Percentiles rank a stretch among this genome's conserved stretches.
Conservation (phyloP, 2,329 filamentous ascomycete genomes). For the Beauveria asiatica region DNA sequence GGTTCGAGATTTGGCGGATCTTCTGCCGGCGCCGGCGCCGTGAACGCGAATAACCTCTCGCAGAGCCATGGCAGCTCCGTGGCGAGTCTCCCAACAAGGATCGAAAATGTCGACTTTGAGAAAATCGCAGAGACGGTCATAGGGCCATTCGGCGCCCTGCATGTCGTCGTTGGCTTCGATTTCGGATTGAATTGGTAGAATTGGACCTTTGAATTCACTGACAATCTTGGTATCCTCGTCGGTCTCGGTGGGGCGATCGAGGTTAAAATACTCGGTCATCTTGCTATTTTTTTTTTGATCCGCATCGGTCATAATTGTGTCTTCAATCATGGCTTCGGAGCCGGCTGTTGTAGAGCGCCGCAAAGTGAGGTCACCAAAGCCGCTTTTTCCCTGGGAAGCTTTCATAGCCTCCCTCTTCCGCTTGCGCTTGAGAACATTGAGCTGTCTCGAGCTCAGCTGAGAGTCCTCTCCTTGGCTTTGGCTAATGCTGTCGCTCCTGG, state of each 20-base stretch:
- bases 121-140: slow-evolving; percentile 87
- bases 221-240: slow-evolving; percentile 91
- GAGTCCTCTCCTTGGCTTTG: slow-evolving; percentile 49
- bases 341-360: slow-evolving; percentile 52
- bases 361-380: slow-evolving; percentile 77
- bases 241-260: slow-evolving; percentile 67
- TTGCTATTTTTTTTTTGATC: slow-evolving; percentile 55
- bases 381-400: slow-evolving; percentile 75
- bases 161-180: slow-evolving; percentile 70
- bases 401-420: slow-evolving; percentile 84
- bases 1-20: slow-evolving; percentile 56
- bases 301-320: slow-evolving; percentile 43
- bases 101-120: slow-evolving; percentile 92
- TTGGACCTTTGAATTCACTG: slow-evolving; percentile 85
- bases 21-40: slow-evolving; percentile 75
- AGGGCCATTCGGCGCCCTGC: slow-evolving; percentile 84
- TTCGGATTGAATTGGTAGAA: slow-evolving; percentile 74
- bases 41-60: slow-evolving; percentile 90
- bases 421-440: slow-evolving; percentile 91
- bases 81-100: slow-evolving; percentile 85
- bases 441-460: slow-evolving; percentile 79
- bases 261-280: slow-evolving; percentile 77
- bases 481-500: slow-evolving; percentile 27
- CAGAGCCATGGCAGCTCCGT: slow-evolving; percentile 91
- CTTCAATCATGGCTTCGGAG: slow-evolving; percentile 54